Evolutionary conservation across 2,329 filamentous ascomycete species (phyloP).

Genomic region (Corynespora cassiicola): DNA sequence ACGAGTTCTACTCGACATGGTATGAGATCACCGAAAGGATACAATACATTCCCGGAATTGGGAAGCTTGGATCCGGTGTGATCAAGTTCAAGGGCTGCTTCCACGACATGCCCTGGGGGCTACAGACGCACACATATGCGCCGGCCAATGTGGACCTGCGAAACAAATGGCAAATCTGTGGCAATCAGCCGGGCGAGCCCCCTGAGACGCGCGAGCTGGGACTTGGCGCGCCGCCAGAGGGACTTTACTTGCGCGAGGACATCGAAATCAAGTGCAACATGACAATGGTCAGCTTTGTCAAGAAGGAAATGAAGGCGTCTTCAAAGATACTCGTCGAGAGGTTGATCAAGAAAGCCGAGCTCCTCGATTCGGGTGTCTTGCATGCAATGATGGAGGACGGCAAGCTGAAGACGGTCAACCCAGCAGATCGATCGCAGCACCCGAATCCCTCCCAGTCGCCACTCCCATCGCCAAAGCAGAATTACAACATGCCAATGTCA

Average conservation of each 20-base stretch:
- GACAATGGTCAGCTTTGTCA: conserved; percentile 69
- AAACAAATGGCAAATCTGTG: conserved; percentile 71
- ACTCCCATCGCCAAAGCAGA: conserved; percentile 26
- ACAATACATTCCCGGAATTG: conserved; percentile 71
- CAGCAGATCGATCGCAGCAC: conserved; percentile 42
- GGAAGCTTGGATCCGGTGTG: conserved; percentile 68
- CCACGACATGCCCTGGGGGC: conserved; percentile 74
- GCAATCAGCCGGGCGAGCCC: conserved; percentile 72
- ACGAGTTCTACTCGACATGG: conserved; percentile 77
- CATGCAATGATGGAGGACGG: conserved; percentile 73
- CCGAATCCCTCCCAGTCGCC: conserved; percentile 19
- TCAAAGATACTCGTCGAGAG: conserved; percentile 72
- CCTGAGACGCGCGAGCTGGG: conserved; percentile 69
- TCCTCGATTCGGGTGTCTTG: conserved; percentile 70
- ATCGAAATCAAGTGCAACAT: conserved; percentile 75
- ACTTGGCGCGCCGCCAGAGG: conserved; percentile 68
- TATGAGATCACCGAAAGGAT: conserved; percentile 76
- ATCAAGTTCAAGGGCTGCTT: conserved; percentile 76
- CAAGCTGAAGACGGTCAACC: conserved; percentile 65
- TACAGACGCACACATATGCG: conserved; percentile 75
- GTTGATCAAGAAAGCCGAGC: conserved; percentile 74
- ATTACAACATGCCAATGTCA: conserved; percentile 36
- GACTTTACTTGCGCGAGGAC: conserved; percentile 72
- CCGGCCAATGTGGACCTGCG: conserved; percentile 71
- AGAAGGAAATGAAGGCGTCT: conserved; percentile 69